Conservation (phyloP, 176 grass and related monocot species). For the Lolium multiflorum region DNA sequence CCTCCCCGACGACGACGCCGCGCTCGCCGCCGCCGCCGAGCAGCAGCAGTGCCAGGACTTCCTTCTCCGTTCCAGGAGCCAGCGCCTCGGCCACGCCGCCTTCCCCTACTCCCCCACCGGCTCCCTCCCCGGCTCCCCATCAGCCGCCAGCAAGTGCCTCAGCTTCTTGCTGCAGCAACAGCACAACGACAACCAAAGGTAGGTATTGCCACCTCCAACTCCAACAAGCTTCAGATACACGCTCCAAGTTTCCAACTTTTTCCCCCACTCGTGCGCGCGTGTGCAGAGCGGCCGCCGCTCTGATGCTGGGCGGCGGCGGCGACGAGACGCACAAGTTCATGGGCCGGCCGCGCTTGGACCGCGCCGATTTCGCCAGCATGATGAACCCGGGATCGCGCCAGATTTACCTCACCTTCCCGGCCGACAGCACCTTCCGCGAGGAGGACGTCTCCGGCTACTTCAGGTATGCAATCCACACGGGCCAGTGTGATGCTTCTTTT, state of each 20-base stretch:
- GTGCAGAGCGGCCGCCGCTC: constrained; percentile 70
- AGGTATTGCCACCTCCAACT: background rate
- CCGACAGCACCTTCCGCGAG: constrained; percentile 62
- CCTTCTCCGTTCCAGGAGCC: constrained; percentile 76
- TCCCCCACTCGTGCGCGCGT: background rate
- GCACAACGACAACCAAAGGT: constrained; percentile 93
- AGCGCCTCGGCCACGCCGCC: constrained; percentile 58
- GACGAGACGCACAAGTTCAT: constrained; percentile 89
- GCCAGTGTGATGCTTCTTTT: background rate
- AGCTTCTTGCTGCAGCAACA: constrained; percentile 84
- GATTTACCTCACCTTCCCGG: constrained; percentile 14
- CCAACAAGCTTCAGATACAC: constrained; percentile 50
- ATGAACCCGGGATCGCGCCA: background rate
- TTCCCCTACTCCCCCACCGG: constrained; percentile 83
- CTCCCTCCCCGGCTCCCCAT: constrained; percentile 73
- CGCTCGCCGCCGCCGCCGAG: constrained; percentile 31
- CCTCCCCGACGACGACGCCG: constrained; percentile 59
- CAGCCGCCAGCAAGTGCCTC: constrained; percentile 70
- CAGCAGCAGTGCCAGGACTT: constrained; percentile 84
- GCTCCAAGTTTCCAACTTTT: background rate
- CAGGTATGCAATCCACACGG: background rate
- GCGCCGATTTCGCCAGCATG: constrained; percentile 62
- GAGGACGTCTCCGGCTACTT: constrained; percentile 60
- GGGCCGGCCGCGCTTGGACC: constrained; percentile 63
- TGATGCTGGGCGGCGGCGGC: constrained; percentile 68